Percentiles rank a stretch among this genome's conserved stretches.
These are phyloP conservation scores for Boletus pseudo-olivaceus DNA, from an alignment of 768 basidiomycete genomes.

Conservation along the genomic window DNA sequence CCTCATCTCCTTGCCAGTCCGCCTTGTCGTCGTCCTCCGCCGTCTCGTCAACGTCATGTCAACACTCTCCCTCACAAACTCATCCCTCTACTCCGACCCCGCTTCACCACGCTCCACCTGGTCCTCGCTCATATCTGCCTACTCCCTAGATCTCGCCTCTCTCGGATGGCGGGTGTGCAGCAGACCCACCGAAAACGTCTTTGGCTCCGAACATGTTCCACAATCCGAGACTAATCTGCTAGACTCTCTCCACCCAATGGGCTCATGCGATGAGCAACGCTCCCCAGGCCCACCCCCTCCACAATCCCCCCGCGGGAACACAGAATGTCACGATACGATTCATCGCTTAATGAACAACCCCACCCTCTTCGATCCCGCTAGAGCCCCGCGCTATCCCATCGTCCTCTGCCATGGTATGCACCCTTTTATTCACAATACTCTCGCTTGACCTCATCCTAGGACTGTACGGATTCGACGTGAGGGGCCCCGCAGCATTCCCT, in stretches of 20 bases:
- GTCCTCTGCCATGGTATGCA: constrained; percentile 88
- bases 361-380: constrained; percentile 69
- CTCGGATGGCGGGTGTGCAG: background rate
- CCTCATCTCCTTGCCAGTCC: constrained; percentile 47
- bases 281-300: background rate
- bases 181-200: background rate
- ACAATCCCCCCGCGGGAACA: constrained; percentile 18
- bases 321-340: constrained; percentile 44
- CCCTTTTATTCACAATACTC: background rate
- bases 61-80: constrained; percentile 61
- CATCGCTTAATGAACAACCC: constrained; percentile 76
- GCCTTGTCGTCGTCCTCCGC: constrained; percentile 58
- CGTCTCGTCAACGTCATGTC: constrained; percentile 68
- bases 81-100: background rate
- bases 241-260: constrained; percentile 6
- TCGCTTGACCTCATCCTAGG: constrained; percentile 42
- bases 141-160: background rate
- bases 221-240: background rate
- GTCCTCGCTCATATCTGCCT: constrained; percentile 16
- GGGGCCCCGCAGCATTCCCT: constrained; percentile 79
- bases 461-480: constrained; percentile 91
- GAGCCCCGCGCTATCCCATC: constrained; percentile 83
- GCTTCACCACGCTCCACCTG: background rate
- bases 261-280: constrained; percentile 8
- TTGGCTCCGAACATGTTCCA: background rate